Percentiles rank a stretch among this genome's conserved stretches.
Conservation (phyloP, 1,139 yeast species). For the Wickerhamiella pararugosa region DNA sequence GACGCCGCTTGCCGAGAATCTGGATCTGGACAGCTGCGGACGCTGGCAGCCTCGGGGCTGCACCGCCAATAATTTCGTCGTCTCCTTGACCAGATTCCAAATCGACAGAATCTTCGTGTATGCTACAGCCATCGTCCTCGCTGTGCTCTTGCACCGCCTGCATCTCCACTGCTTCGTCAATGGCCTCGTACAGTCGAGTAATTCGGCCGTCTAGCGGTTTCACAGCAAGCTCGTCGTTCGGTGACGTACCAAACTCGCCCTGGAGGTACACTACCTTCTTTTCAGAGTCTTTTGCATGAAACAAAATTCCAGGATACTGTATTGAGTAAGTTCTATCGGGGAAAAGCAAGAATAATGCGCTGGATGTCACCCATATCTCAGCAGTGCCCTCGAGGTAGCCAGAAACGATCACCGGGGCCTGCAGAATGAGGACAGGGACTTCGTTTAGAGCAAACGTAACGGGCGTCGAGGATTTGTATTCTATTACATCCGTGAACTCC, state of each 20-base stretch:
- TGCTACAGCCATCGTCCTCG: conserved; percentile 2
- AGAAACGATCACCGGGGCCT: conserved; percentile 9
- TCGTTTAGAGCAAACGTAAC: conserved; percentile 24
- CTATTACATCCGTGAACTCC: conserved; percentile 20
- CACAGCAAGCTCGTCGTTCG: neutral
- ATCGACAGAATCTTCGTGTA: conserved; percentile 2
- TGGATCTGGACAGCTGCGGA: conserved; percentile 1
- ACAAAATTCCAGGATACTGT: conserved; percentile 13
- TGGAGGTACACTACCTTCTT: conserved; percentile 18
- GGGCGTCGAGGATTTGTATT: conserved; percentile 24
- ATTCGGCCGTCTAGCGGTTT: neutral
- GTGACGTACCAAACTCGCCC: neutral
- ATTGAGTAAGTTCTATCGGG: conserved; percentile 16
- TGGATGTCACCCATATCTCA: conserved; percentile 12
- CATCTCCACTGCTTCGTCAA: conserved; percentile 4
- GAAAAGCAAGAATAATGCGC: conserved; percentile 18
- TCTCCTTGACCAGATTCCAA: conserved; percentile 9
- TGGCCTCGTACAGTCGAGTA: conserved; percentile 3
- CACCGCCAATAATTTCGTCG: conserved; percentile 4
- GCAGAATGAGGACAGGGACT: conserved; percentile 20
- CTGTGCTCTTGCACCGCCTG: neutral
- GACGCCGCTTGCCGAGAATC: conserved; percentile 2
- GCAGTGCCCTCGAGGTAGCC: conserved; percentile 6
- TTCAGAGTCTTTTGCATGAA: conserved; percentile 19
- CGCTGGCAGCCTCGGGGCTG: no score